Evolutionary conservation across 345 rosid genomes (phyloP).

Genomic region (Clausena lansium): DNA sequence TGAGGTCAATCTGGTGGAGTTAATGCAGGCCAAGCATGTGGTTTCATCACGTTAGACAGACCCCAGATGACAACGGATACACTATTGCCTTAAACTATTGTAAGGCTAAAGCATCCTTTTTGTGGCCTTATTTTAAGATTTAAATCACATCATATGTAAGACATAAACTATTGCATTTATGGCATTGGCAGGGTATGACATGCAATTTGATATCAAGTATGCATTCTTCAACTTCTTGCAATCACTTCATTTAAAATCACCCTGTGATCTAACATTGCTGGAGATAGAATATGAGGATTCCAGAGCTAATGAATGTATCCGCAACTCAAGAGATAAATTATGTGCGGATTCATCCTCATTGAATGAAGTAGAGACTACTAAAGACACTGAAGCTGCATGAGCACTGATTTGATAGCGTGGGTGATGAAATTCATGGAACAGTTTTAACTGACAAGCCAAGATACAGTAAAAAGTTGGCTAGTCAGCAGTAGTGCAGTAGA

Average conservation of each 20-base stretch:
- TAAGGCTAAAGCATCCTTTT: conserved; percentile 26
- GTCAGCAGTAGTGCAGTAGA: not conserved
- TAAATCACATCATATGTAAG: conserved; percentile 6
- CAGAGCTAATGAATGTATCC: conserved; percentile 3
- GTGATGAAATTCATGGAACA: not conserved
- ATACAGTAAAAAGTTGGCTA: not conserved
- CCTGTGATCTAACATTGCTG: conserved; percentile 14
- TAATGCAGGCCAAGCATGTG: conserved; percentile 92
- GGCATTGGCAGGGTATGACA: conserved; percentile 72
- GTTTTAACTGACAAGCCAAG: not conserved
- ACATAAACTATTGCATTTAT: not conserved
- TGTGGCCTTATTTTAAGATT: not conserved
- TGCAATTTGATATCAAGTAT: conserved; percentile 87
- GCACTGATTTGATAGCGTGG: not conserved
- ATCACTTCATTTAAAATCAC: conserved; percentile 40
- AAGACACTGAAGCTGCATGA: not conserved
- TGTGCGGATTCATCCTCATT: not conserved
- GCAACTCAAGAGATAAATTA: not conserved
- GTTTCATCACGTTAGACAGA: conserved; percentile 95
- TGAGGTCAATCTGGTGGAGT: conserved; percentile 7
- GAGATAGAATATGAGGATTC: conserved; percentile 24
- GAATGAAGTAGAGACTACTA: not conserved
- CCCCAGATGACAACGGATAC: conserved; percentile 61
- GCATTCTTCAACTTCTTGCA: conserved; percentile 86
- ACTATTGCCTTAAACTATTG: conserved; percentile 86